Evolutionary conservation across 106 monocot species (phyloP).

Genomic region (Dioscorea alata): DNA sequence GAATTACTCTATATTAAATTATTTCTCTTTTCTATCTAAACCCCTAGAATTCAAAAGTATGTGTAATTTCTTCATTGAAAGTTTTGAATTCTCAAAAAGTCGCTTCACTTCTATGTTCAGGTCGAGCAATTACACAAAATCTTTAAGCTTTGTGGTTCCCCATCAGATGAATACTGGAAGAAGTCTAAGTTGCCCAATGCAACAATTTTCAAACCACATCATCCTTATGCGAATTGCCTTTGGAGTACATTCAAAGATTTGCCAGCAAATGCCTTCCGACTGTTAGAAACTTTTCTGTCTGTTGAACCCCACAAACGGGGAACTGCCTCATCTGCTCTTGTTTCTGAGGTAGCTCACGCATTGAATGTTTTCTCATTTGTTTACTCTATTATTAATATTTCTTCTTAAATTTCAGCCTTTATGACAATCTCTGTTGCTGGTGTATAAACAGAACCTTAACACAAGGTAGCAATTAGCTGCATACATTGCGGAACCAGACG

Average conservation of each 20-base stretch:
- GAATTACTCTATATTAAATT: too few relatives aligned
- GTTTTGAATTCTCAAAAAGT: too few relatives aligned
- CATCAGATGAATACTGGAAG: constrained; percentile 70
- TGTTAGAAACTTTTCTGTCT: constrained; percentile 53
- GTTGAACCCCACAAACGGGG: constrained; percentile 64
- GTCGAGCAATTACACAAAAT: constrained; percentile 81
- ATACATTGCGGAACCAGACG: too few relatives aligned
- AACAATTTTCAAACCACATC: constrained; percentile 68
- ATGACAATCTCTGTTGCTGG: background rate
- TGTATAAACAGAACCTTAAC: background rate
- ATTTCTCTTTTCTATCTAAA: too few relatives aligned
- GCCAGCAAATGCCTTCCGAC: constrained; percentile 29
- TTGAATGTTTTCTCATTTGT: background rate
- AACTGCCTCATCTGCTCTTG: constrained; percentile 48
- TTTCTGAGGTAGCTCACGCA: constrained; percentile 38
- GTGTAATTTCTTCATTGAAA: too few relatives aligned
- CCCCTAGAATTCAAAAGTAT: too few relatives aligned
- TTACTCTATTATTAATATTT: too few relatives aligned
- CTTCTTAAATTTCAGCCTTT: too few relatives aligned
- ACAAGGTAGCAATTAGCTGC: too few relatives aligned
- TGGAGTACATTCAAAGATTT: constrained; percentile 36
- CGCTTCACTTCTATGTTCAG: constrained; percentile 15
- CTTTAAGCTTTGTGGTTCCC: constrained; percentile 80
- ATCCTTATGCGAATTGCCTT: constrained; percentile 49
- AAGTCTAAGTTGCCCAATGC: constrained; percentile 71